Evolutionary conservation across 441 rosid genomes (phyloP).

Genomic region (Gossypium aridum): DNA sequence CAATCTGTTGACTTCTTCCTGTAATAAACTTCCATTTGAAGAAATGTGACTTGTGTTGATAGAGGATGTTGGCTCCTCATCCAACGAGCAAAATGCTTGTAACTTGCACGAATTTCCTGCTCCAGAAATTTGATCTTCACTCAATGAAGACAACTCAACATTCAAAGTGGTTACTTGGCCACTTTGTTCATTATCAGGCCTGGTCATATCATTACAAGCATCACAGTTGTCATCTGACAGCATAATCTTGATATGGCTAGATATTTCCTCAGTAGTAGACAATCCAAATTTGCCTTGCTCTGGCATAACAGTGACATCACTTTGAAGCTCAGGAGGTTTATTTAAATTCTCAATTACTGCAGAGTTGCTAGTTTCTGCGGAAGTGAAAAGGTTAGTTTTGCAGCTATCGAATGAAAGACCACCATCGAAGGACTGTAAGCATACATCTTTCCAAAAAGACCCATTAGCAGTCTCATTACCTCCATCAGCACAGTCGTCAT

Average conservation of each 20-base stretch:
- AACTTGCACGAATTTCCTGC: conserved; percentile 15
- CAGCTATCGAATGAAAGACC: conserved; percentile 11
- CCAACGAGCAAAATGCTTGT: conserved; percentile 14
- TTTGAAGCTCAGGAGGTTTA: conserved; percentile 28
- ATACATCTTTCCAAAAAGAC: conserved; percentile 15
- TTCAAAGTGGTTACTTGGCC: conserved; percentile 25
- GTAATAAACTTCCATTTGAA: conserved; percentile 23
- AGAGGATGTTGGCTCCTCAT: conserved; percentile 20
- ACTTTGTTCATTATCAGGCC: conserved; percentile 13
- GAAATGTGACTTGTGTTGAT: conserved; percentile 13
- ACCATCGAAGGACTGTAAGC: conserved; percentile 12
- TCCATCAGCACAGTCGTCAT: conserved; percentile 22
- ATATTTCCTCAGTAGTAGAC: conserved; percentile 13
- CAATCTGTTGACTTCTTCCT: conserved; percentile 11
- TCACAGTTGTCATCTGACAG: conserved; percentile 18
- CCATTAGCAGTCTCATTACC: conserved; percentile 9
- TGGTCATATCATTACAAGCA: conserved; percentile 10
- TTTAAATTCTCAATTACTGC: conserved; percentile 19
- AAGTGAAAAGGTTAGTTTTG: conserved; percentile 8
- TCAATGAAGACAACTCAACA: conserved; percentile 18
- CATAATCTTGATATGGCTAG: conserved; percentile 12
- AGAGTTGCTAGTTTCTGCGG: conserved; percentile 9
- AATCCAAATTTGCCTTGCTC: conserved; percentile 14
- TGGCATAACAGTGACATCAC: conserved; percentile 17
- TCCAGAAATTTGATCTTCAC: conserved; percentile 20